phyloP scores from a whole-genome alignment of 2,329 filamentous ascomycete species.

The Tolypocladium paradoxum region DNA sequence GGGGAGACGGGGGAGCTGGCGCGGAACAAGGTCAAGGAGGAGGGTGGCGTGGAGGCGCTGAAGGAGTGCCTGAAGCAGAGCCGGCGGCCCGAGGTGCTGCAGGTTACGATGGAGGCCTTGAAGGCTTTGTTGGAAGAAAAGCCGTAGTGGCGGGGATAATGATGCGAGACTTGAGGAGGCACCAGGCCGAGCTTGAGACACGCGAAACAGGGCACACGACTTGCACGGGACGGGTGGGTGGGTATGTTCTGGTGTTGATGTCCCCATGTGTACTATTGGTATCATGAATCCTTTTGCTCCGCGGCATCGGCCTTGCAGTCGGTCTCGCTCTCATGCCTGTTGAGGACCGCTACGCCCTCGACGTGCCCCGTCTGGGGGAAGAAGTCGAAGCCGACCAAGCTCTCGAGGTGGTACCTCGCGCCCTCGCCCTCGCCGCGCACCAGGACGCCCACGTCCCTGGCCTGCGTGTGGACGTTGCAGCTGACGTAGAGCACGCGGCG shows the following conservation, averaged over 20 bases:
- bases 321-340: slow-evolving; percentile 35
- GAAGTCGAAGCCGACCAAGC: slow-evolving; percentile 86
- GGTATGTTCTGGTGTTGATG: background rate
- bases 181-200: background rate
- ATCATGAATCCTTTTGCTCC: background rate
- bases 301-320: slow-evolving; percentile 1
- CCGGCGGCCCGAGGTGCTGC: slow-evolving; percentile 57
- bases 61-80: slow-evolving; percentile 61
- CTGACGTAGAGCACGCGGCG: slow-evolving; percentile 83
- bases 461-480: slow-evolving; percentile 97
- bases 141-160: background rate
- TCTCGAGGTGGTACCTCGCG: slow-evolving; percentile 73
- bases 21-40: slow-evolving; percentile 47
- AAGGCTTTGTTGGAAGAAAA: slow-evolving; percentile 49
- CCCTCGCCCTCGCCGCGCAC: slow-evolving; percentile 53
- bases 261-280: background rate
- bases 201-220: background rate
- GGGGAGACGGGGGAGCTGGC: slow-evolving; percentile 54
- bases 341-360: slow-evolving; percentile 56
- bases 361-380: slow-evolving; percentile 79
- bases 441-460: slow-evolving; percentile 79
- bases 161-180: background rate
- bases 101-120: slow-evolving; percentile 60
- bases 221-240: background rate
- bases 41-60: slow-evolving; percentile 55